These are phyloP conservation scores for Aspergillus neoniger DNA, from an alignment of 2,329 filamentous ascomycete species.

Conservation along the genomic window DNA sequence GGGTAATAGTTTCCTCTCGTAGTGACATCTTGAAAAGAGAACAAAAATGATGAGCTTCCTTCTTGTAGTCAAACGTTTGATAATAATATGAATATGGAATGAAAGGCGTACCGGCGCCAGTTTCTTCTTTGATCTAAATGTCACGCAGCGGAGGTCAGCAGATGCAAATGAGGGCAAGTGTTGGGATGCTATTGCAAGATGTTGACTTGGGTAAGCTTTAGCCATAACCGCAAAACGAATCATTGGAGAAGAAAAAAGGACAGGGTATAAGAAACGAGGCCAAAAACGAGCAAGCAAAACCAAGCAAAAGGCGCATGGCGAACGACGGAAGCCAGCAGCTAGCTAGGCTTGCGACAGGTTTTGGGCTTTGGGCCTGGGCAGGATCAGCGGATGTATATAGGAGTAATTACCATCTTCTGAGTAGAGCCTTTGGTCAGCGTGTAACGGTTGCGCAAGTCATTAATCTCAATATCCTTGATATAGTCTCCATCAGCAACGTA, in stretches of 20 bases:
- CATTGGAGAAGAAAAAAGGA: too few relatives aligned
- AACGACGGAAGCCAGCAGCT: constrained; percentile 32
- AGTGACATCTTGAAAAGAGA: constrained; percentile 83
- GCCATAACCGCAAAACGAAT: constrained; percentile 55
- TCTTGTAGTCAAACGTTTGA: constrained; percentile 51
- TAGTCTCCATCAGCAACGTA: constrained; percentile 97
- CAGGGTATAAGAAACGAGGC: constrained; percentile 21
- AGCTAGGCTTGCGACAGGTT: constrained; percentile 40
- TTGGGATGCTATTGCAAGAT: constrained; percentile 58
- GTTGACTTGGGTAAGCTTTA: constrained; percentile 68
- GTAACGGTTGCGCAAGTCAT: constrained; percentile 95
- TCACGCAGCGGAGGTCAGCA: constrained; percentile 90
- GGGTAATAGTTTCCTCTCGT: constrained; percentile 95
- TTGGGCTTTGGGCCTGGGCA: constrained; percentile 40
- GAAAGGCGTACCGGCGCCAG: constrained; percentile 93
- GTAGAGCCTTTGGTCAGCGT: constrained; percentile 94
- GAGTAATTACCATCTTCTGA: constrained; percentile 99
- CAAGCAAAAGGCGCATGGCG: constrained; percentile 37
- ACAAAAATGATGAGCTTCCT: constrained; percentile 61
- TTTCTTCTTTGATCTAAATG: constrained; percentile 99
- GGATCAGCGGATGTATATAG: constrained; percentile 69
- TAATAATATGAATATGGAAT: constrained; percentile 38
- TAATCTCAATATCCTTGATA: constrained; percentile 99
- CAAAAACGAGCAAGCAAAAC: constrained; percentile 36
- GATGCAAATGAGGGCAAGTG: constrained; percentile 72